These are phyloP conservation scores for Lepiota brunneoincarnata DNA, from an alignment of 768 basidiomycete species.

Conservation along the genomic window DNA sequence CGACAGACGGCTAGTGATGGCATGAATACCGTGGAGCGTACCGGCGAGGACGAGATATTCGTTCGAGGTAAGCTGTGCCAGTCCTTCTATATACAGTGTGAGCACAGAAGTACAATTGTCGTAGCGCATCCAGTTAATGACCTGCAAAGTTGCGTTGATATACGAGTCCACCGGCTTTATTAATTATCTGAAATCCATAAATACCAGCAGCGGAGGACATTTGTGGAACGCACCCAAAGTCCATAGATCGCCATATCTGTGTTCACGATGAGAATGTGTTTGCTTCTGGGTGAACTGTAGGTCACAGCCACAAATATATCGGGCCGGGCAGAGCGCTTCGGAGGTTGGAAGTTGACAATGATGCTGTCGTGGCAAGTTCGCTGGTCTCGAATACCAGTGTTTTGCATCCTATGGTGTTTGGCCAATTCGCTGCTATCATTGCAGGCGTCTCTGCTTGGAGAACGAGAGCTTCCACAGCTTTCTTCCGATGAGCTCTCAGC, in stretches of 20 bases:
- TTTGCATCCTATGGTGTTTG: constrained; percentile 18
- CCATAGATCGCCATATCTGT: constrained; percentile 69
- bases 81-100: constrained; percentile 67
- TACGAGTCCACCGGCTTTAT: constrained; percentile 96
- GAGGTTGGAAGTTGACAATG: constrained; percentile 1
- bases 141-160: constrained; percentile 93
- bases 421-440: constrained; percentile 26
- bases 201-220: background rate
- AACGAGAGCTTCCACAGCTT: constrained; percentile 41
- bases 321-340: background rate
- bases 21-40: constrained; percentile 96
- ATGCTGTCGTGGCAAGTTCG: constrained; percentile 11
- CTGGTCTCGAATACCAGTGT: constrained; percentile 11
- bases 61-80: constrained; percentile 86
- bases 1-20: constrained; percentile 91
- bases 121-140: constrained; percentile 28
- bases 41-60: constrained; percentile 96
- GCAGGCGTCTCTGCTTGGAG: constrained; percentile 38
- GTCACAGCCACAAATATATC: background rate
- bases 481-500: constrained; percentile 48
- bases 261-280: background rate
- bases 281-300: background rate
- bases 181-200: constrained; percentile 68
- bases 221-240: constrained; percentile 63
- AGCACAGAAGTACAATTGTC: constrained; percentile 6